Base-by-base conservation (phyloP, 2,329 filamentous ascomycete genomes). In the Venturia oleaginea region DNA sequence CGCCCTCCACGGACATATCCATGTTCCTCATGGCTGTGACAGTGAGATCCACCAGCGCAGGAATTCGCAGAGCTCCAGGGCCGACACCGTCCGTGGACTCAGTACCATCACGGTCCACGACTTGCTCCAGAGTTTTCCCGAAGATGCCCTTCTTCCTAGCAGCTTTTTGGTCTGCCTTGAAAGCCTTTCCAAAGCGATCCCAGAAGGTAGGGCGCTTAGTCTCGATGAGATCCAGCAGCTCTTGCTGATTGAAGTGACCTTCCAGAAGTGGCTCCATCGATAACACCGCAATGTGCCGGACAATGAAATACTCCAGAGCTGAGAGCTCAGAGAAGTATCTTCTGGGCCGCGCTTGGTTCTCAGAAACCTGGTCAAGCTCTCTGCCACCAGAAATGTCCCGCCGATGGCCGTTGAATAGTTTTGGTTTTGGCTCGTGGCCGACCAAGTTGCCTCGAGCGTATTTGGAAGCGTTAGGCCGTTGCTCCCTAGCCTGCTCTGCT, bases 81-180 rank as follows among this genome's bases (percentile, higher is more conserved):
- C 94, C 94, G 67, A 99, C 91, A 42, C 94, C 94, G 73, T 97
- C 92, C 0, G 92, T 97, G n/a, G 92, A 97, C 72, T 99, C 94
- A 48, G 94, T 93, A 54, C 93, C 93, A 71, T 97, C 93, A 68
- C 90, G 88, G 68, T 99, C 94, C 51, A 97, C 88, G 60, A 99
- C 88, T 43, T 89, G 80, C 68, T 99, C 94, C 27, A 99, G 79
- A 3, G 89, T 87, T 34, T 97, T 90, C 46, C 93, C 91, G 73
- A 99, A 99, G 30, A 96, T 87, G 48, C 91, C 93, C 80, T 95
- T 96, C 79, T 95, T 96, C 80, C 96, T 96, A 22, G 57, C 42
- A 46, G 37, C 90, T 69, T 91, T 91, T 75, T 93, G 93, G 73
- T 97, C 96, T 1, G 92, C 93, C 73, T 96, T 94, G 73, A 97